Base-by-base conservation (phyloP, 352 stramenopile genomes). In the Sclerospora graminicola region DNA sequence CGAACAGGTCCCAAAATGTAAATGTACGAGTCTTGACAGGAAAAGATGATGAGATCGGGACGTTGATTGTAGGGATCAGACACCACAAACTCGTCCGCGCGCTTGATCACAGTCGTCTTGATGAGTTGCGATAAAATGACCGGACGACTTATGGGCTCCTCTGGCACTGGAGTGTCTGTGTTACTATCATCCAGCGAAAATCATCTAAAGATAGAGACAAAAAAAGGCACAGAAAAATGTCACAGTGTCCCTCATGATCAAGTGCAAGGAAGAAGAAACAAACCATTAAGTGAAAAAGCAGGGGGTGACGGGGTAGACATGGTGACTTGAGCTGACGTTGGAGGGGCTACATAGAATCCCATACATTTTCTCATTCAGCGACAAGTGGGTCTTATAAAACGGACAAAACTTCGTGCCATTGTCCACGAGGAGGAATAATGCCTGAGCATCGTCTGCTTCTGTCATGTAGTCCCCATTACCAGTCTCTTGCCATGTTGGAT, bases 1-100 rank as follows among this genome's bases (percentile, higher is more conserved):
- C n/a, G n/a, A n/a, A n/a, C n/a, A n/a, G n/a, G n/a, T n/a, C n/a
- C 86, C 23, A 98, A 71, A 11, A 97, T 69, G 69, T 97, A 98
- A 58, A 98, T 89, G 60, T 91, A 93, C 31, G 84, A 76, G 60
- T 97, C 89, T 33, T 91, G 84, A 60, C 93, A 98, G 42, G 89
- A 89, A 32, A n/a, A n/a, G n/a, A n/a, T n/a, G n/a, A n/a, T n/a
- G n/a, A n/a, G n/a, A n/a, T n/a, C n/a, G n/a, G n/a, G n/a, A n/a
- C n/a, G n/a, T n/a, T n/a, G n/a, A n/a, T n/a, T n/a, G n/a, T n/a
- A n/a, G n/a, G n/a, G n/a, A n/a, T n/a, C n/a, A n/a, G n/a, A n/a
- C n/a, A n/a, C n/a, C n/a, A n/a, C n/a, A n/a, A n/a, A n/a, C n/a
- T n/a, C n/a, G n/a, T n/a, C n/a, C n/a, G n/a, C n/a, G n/a, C n/a